Conservation (phyloP, 1,284 basidiomycete genomes). For the Athelia psychrophila region DNA sequence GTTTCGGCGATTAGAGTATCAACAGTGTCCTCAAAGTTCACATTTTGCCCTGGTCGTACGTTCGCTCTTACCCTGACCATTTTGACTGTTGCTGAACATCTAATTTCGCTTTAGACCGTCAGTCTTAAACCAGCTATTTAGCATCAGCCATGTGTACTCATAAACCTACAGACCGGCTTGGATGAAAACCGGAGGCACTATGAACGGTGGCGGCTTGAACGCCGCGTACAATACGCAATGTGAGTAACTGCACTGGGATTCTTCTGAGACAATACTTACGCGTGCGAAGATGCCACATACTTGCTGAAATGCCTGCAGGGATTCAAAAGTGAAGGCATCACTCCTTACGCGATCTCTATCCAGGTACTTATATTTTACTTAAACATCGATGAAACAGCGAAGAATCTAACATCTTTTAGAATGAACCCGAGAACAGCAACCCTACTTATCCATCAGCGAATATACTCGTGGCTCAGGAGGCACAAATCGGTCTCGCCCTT, state of each 20-base stretch:
- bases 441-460: conserved; percentile 41
- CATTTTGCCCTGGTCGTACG: conserved; percentile 44
- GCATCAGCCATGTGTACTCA: too few relatives aligned
- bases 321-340: conserved; percentile 34
- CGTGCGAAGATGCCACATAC: conserved; percentile 34
- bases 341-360: conserved; percentile 35
- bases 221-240: conserved; percentile 30
- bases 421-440: conserved; percentile 45
- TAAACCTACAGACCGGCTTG: conserved; percentile 39
- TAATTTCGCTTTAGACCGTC: background rate
- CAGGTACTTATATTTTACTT: too few relatives aligned
- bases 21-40: conserved; percentile 35
- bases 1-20: too few relatives aligned
- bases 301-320: conserved; percentile 36
- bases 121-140: background rate
- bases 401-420: too few relatives aligned
- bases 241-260: conserved; percentile 3
- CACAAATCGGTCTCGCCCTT: conserved; percentile 41
- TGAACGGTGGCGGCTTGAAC: conserved; percentile 35
- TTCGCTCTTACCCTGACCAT: too few relatives aligned
- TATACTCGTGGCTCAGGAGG: conserved; percentile 40
- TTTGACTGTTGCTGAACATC: conserved; percentile 31
- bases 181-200: conserved; percentile 38
- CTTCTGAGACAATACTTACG: background rate
- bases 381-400: too few relatives aligned